Base-by-base conservation (phyloP, 2,329 filamentous ascomycete genomes). In the Cadophora luteo-olivacea region DNA sequence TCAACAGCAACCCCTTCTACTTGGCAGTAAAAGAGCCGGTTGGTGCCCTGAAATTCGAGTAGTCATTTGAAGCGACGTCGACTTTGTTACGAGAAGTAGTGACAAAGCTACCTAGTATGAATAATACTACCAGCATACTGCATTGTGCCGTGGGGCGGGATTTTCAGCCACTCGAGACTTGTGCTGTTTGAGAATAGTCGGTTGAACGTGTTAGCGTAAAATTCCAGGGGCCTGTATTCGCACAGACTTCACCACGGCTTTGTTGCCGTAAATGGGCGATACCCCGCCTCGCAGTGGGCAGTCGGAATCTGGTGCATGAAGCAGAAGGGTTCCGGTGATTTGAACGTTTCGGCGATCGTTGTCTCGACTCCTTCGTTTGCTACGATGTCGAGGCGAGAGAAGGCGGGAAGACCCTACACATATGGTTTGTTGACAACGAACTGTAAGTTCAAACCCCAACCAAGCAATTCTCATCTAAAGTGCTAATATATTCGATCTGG, bases 231-330 rank as follows among this genome's bases (percentile, higher is more conserved):
- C 67, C 68, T 68, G 69, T 57, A 54, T 14, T 29, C 54, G 72
- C 72, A 73, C 70, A 72, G 70, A 71, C 70, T 48, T 24, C 45
- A 60, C 3, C 36, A 67, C 72, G 65, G 72, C 65, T 32, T 68
- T 54, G 6, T 52, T n/a, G 14, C 68, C 67, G 41, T 29, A 70
- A 65, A n/a, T 63, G 69, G 41, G 24, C 32, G 12, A 22, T 68
- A 70, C 72, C 68, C 72, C 72, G 70, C 19, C 45, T 68, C 64
- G 22, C 63, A 58, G 51, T 49, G 55, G 61, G 57, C 41, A 60
- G 38, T 65, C 19, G 52, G 19, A 49, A 60, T 49, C 62, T 55
- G 58, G 25, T 66, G 66, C 66, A 68, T 62, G 61, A 68, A 68
- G 33, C 66, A 32, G 41, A 64, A 64, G 36, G 29, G 64, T 60